phyloP scores from a whole-genome alignment of 164 flowering plant genomes.

The Umbilicus rupestris region DNA sequence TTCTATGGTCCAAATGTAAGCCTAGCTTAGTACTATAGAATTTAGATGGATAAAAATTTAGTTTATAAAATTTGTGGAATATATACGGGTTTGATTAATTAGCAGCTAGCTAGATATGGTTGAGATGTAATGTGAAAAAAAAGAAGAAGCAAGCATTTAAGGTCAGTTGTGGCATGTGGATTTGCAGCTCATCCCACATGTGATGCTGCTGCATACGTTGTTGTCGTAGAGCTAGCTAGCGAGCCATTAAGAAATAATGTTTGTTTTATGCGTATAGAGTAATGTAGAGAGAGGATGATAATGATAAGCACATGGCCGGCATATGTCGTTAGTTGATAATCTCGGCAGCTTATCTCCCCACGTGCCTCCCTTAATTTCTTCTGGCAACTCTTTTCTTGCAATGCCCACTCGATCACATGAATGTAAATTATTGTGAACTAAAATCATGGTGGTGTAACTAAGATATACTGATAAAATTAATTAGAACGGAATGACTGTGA shows the following conservation, averaged over 20 bases:
- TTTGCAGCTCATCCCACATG: constrained; percentile 1
- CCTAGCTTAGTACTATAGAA: too few relatives aligned
- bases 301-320: neutral
- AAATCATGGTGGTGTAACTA: too few relatives aligned
- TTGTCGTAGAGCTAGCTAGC: neutral
- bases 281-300: neutral
- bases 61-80: too few relatives aligned
- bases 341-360: neutral
- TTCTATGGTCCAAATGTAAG: neutral
- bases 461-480: too few relatives aligned
- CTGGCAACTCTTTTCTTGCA: too few relatives aligned
- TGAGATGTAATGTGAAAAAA: neutral
- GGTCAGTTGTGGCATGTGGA: neutral
- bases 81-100: too few relatives aligned
- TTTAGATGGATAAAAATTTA: too few relatives aligned
- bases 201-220: neutral
- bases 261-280: neutral
- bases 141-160: neutral
- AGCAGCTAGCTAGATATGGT: neutral
- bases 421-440: too few relatives aligned
- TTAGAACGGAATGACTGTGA: neutral
- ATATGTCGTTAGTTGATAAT: neutral
- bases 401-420: too few relatives aligned
- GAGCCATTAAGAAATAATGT: neutral
- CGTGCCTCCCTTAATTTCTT: too few relatives aligned